A percentile compares a stretch with the other conserved stretches of the same genome.
Evolutionary conservation across 1,284 basidiomycete species (phyloP).

Genomic region (Puccinia coronata): DNA sequence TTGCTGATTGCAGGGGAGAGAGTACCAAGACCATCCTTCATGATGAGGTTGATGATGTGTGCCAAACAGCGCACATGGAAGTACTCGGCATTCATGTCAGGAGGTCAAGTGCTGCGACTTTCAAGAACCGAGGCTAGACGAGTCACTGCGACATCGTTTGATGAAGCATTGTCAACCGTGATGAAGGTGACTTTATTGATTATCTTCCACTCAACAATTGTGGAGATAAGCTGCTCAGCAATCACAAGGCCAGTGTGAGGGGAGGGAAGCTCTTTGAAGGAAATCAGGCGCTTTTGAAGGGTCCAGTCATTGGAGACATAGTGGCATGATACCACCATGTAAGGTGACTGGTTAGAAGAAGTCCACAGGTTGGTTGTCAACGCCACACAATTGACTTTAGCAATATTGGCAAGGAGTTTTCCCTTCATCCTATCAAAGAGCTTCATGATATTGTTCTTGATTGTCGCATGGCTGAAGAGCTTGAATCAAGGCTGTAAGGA

Average conservation of each 20-base stretch:
- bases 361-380: background rate
- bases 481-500: background rate
- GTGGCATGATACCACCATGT: background rate
- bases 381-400: background rate
- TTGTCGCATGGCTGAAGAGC: background rate
- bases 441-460: background rate
- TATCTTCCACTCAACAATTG: background rate
- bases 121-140: background rate
- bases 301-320: background rate
- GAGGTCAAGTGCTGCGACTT: background rate
- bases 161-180: background rate
- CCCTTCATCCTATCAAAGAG: background rate
- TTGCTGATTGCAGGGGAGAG: background rate
- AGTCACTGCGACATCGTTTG: background rate
- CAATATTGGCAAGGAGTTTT: background rate
- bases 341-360: background rate
- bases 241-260: background rate
- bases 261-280: background rate
- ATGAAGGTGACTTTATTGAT: background rate
- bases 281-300: background rate
- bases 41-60: background rate
- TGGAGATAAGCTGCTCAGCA: background rate
- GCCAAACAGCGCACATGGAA: background rate
- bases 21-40: background rate
- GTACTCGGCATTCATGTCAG: background rate